Base-by-base conservation (phyloP, 768 basidiomycete species). In the Terana coerulea region DNA sequence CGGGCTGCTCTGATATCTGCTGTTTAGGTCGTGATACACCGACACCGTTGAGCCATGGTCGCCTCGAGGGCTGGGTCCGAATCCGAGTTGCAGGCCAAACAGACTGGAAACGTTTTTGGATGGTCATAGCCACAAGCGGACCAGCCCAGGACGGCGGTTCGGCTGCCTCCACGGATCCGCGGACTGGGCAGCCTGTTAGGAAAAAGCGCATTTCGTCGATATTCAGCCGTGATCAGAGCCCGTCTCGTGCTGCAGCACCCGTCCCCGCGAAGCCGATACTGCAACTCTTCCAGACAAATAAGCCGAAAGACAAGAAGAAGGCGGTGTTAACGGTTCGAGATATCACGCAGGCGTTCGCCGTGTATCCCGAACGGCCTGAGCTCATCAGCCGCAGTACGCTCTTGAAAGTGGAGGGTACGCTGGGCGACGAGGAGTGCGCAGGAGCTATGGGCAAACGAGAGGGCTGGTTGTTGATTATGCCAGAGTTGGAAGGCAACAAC, bases 331-430 rank as follows among this genome's bases (percentile, higher is more conserved):
- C 87, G 0, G 69, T 95, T 52, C 74, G 69, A 28, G 69, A 81
- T 35, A 75, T 94, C 47, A 80, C 85, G 0, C 91, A 97, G 69
- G 91, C 87, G 15, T 97, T 94, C 63, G 91, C 91, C 2, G 91
- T 99, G 8, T 99, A 94, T 65, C 95, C 95, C 1, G 95, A 98
- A 64, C 80, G 91, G n/a, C 90, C 91, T 9, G 91, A 93, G 59
- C 71, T 97, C 57, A 94, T 98, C 68, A 86, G 78, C 56, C 75
- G 83, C 60, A 94, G 92, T 57, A 93, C 91, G 0, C 70, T 99
- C 58, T 86, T 98, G 72, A 98, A 98, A 66, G 64, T 98, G 5
- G 94, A 98, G 64, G 95, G 92, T 9, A 70, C 76, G 22, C 78
- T 97, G 48, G 87, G 88, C 2, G 84, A 86, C 26, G 89, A 95